Evolutionary conservation across 768 basidiomycete genomes (phyloP).

Genomic region (Amanita rimosa): DNA sequence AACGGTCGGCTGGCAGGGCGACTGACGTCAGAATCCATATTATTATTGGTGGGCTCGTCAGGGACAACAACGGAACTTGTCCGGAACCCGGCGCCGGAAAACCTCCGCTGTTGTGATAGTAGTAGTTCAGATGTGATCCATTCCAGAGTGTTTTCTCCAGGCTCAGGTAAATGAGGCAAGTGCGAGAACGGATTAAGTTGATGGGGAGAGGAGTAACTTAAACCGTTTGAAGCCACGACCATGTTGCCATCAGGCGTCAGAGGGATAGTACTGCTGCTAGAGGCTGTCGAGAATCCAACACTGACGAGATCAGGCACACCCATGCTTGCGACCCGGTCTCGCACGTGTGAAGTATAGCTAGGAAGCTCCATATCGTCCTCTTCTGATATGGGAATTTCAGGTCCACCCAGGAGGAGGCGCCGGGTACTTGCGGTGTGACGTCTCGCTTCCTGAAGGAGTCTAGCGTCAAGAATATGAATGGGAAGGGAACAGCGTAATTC

Average conservation of each 20-base stretch:
- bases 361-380: slow-evolving; percentile 67
- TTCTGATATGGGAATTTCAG: slow-evolving; percentile 21
- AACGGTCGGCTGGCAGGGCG: slow-evolving; percentile 13
- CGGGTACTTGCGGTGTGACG: slow-evolving; percentile 65
- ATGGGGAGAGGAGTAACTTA: slow-evolving; percentile 28
- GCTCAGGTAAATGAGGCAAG: slow-evolving; percentile 34
- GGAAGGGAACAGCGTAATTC: slow-evolving; percentile 94
- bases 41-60: slow-evolving; percentile 1
- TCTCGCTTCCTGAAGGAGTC: slow-evolving; percentile 66
- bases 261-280: slow-evolving; percentile 13
- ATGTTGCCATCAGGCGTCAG: background rate
- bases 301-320: slow-evolving; percentile 53
- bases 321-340: slow-evolving; percentile 81
- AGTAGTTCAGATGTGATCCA: slow-evolving; percentile 85
- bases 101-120: slow-evolving; percentile 17
- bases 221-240: slow-evolving; percentile 5
- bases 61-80: background rate
- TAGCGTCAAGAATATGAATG: slow-evolving; percentile 67
- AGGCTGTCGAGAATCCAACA: slow-evolving; percentile 44
- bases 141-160: slow-evolving; percentile 40
- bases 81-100: background rate
- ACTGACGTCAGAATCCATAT: slow-evolving; percentile 13
- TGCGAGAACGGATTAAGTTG: slow-evolving; percentile 26
- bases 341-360: slow-evolving; percentile 80
- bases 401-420: slow-evolving; percentile 44